These are phyloP conservation scores for Lojkania enalia DNA, from an alignment of 2,329 filamentous ascomycete species.

Conservation along the genomic window DNA sequence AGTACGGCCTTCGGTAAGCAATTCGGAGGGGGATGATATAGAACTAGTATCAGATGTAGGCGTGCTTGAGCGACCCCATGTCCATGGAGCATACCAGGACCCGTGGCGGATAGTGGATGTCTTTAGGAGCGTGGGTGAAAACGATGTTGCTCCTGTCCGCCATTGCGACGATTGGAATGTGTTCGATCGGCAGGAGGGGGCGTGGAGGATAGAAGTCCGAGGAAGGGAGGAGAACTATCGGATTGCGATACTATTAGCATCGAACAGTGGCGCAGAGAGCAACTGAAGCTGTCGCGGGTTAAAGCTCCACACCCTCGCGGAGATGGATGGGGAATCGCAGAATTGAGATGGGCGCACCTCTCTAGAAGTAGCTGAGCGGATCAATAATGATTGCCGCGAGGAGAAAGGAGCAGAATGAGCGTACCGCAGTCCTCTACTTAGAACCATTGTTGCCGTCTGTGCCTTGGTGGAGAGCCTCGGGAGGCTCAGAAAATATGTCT, in stretches of 20 bases:
- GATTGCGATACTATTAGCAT: no score
- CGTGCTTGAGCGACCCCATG: constrained; percentile 38
- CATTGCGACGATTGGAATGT: constrained; percentile 30
- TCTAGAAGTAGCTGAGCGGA: constrained; percentile 31
- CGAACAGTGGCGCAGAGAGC: no score
- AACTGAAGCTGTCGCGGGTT: no score
- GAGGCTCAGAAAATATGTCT: constrained; percentile 22
- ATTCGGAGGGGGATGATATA: constrained; percentile 5
- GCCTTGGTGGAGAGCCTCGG: constrained; percentile 16
- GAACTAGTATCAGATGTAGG: constrained; percentile 24
- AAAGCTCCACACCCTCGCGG: no score
- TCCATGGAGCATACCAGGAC: constrained; percentile 43
- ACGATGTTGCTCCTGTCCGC: constrained; percentile 27
- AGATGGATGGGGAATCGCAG: constrained; percentile 1
- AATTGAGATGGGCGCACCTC: constrained; percentile 33
- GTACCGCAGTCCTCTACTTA: constrained; percentile 52
- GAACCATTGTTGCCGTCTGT: constrained; percentile 50
- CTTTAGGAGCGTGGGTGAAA: constrained; percentile 21
- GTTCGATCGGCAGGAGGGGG: constrained; percentile 28
- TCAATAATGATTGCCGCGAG: constrained; percentile 25
- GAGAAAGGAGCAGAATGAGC: constrained; percentile 30
- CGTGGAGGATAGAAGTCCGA: constrained; percentile 23
- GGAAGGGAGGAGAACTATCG: constrained; percentile 40
- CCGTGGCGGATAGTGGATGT: constrained; percentile 32
- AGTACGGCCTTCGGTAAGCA: background rate